Percentiles rank a stretch among this genome's conserved stretches.
Evolutionary conservation across 1,284 basidiomycete species (phyloP).

Genomic region (Melampsora larici-populina): DNA sequence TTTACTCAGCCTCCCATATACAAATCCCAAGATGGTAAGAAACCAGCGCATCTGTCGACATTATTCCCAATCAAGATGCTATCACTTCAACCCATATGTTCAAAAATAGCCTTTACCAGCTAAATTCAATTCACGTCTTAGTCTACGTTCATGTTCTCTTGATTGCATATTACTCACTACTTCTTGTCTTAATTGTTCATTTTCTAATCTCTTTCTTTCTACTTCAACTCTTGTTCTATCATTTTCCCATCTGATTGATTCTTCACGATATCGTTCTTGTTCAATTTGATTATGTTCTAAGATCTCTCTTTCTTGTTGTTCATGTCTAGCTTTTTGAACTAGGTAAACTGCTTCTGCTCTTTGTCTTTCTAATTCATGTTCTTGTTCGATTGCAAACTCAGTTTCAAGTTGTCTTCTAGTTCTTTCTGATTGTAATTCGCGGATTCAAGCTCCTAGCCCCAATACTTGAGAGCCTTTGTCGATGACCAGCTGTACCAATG

Average conservation of each 20-base stretch:
- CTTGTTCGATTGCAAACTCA: neutral
- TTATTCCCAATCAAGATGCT: too few species aligned
- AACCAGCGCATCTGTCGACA: too few species aligned
- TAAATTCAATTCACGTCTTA: constrained; percentile 39
- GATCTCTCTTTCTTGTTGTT: constrained; percentile 41
- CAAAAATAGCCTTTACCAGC: constrained; percentile 23
- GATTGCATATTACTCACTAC: constrained; percentile 30
- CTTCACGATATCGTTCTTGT: constrained; percentile 33
- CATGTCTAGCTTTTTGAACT: constrained; percentile 35
- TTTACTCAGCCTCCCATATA: too few species aligned
- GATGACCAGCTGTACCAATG: neutral
- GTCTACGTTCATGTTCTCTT: constrained; percentile 34
- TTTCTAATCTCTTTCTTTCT: constrained; percentile 25
- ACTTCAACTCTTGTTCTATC: constrained; percentile 30
- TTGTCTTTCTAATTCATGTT: constrained; percentile 4
- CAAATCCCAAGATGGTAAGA: too few species aligned
- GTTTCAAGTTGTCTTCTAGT: constrained; percentile 4
- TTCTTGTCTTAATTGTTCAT: constrained; percentile 33
- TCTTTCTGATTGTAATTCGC: constrained; percentile 33
- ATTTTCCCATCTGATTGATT: constrained; percentile 27
- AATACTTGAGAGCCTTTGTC: constrained; percentile 26
- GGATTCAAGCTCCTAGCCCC: constrained; percentile 18
- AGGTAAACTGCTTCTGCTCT: constrained; percentile 21
- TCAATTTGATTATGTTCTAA: constrained; percentile 35
- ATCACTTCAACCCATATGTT: neutral